A percentile compares a stretch with the other conserved stretches of the same genome.
Evolutionary conservation across 805 yeast genomes (phyloP).

Genomic region (Millerago galiae): DNA sequence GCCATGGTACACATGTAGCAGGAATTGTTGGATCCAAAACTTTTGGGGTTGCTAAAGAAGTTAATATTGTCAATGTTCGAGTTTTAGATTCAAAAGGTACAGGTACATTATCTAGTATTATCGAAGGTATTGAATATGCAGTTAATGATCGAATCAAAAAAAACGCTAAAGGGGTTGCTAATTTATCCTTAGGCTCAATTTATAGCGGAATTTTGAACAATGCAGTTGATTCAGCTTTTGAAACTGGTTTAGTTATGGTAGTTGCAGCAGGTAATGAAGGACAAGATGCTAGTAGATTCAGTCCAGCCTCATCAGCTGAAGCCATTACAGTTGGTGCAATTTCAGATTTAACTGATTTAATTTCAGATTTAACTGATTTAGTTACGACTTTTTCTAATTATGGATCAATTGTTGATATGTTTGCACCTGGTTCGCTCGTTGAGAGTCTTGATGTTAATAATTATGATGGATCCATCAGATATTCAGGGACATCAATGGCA

Average conservation of each 20-base stretch:
- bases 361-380: constrained; percentile 62
- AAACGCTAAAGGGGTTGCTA: constrained; percentile 53
- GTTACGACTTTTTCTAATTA: constrained; percentile 79
- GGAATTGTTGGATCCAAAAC: constrained; percentile 76
- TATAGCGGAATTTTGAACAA: constrained; percentile 57
- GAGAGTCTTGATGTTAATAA: constrained; percentile 40
- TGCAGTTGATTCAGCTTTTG: constrained; percentile 69
- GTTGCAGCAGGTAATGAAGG: constrained; percentile 87
- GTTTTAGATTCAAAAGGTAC: constrained; percentile 60
- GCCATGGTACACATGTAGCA: constrained; percentile 94
- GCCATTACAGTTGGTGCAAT: constrained; percentile 86
- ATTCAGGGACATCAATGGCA: constrained; percentile 81
- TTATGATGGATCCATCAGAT: constrained; percentile 18
- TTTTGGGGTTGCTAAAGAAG: constrained; percentile 78
- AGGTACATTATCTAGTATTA: constrained; percentile 57
- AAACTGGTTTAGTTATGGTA: constrained; percentile 62
- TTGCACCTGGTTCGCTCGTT: constrained; percentile 74
- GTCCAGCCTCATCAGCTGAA: constrained; percentile 73
- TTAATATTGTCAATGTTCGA: constrained; percentile 59
- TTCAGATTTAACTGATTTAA: constrained; percentile 58
- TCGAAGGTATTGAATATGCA: constrained; percentile 60
- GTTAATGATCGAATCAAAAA: constrained; percentile 43
- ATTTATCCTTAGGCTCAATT: constrained; percentile 73
- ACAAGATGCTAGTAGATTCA: constrained; percentile 65
- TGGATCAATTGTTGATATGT: constrained; percentile 80